Evolutionary conservation across 106 monocot species (phyloP).

Genomic region (Phalaenopsis equestris): DNA sequence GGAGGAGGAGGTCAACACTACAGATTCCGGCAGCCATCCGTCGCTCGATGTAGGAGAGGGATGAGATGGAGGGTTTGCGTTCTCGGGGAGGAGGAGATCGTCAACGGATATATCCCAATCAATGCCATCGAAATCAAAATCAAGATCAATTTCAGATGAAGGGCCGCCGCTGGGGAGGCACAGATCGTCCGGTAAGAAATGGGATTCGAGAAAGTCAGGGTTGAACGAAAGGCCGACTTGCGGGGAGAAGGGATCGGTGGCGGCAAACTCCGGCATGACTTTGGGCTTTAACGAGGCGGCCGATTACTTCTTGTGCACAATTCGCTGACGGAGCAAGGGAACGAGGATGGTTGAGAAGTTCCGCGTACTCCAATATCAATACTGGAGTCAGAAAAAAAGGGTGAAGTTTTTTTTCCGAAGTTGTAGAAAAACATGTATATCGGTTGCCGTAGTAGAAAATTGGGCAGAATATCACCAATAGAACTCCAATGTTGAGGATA

Average conservation of each 20-base stretch:
- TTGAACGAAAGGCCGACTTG: neutral
- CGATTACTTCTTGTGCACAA: neutral
- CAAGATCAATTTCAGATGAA: slow-evolving; percentile 6
- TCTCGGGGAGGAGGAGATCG: slow-evolving; percentile 33
- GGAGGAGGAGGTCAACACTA: neutral
- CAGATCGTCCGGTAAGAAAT: slow-evolving; percentile 17
- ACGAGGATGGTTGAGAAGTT: no score
- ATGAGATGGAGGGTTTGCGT: neutral
- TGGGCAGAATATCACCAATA: no score
- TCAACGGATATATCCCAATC: slow-evolving; percentile 38
- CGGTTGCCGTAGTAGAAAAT: no score
- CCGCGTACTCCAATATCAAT: no score
- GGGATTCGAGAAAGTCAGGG: slow-evolving; percentile 13
- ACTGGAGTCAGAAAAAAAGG: no score
- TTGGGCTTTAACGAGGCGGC: neutral
- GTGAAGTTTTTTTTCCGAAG: no score
- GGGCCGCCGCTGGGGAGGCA: neutral
- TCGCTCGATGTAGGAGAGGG: neutral
- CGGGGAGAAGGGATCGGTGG: neutral
- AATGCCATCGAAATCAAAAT: slow-evolving; percentile 23
- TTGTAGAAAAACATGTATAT: no score
- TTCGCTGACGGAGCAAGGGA: no score
- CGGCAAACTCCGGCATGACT: neutral
- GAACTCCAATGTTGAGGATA: no score
- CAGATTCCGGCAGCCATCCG: neutral